These are phyloP conservation scores for Holtermanniella nyarrowii DNA, from an alignment of 768 basidiomycete genomes.

Conservation along the genomic window DNA sequence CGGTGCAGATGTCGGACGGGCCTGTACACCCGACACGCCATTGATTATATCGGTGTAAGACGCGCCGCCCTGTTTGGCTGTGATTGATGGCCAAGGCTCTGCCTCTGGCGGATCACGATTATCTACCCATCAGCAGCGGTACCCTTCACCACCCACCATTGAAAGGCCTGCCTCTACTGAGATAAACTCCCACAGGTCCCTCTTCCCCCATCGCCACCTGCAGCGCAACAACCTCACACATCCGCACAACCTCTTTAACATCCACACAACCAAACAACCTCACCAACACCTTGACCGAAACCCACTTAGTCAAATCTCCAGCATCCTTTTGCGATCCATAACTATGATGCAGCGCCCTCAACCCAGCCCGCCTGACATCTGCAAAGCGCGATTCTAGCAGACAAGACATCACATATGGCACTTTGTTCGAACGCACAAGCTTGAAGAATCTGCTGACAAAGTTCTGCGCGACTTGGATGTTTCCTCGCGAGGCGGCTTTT, in stretches of 20 bases:
- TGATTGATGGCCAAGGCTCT: slow-evolving; percentile 27
- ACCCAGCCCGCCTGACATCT: slow-evolving; percentile 41
- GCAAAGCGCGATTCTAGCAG: slow-evolving; percentile 79
- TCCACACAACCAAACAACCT: slow-evolving; percentile 41
- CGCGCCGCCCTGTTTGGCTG: slow-evolving; percentile 29
- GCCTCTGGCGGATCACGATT: slow-evolving; percentile 31
- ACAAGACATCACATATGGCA: slow-evolving; percentile 83
- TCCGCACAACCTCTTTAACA: slow-evolving; percentile 24
- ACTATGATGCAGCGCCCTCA: slow-evolving; percentile 50
- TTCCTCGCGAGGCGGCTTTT: slow-evolving; percentile 44
- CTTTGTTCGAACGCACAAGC: slow-evolving; percentile 55
- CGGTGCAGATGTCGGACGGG: slow-evolving; percentile 19
- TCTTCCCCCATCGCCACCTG: slow-evolving; percentile 18
- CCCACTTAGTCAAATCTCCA: slow-evolving; percentile 48
- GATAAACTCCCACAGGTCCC: slow-evolving; percentile 25
- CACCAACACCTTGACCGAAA: slow-evolving; percentile 32
- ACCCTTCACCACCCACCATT: slow-evolving; percentile 22
- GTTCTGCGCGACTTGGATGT: slow-evolving; percentile 52
- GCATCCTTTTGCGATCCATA: slow-evolving; percentile 24
- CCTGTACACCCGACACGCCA: slow-evolving; percentile 21
- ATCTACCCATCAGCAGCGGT: slow-evolving; percentile 5
- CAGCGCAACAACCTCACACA: slow-evolving; percentile 19
- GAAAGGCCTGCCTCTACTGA: slow-evolving; percentile 23
- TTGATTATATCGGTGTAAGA: slow-evolving; percentile 37
- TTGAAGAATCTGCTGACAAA: slow-evolving; percentile 58